Percentiles rank a stretch among this genome's conserved stretches.
Conservation (phyloP, 108 stramenopile genomes). For the Mediolabrus comicus region DNA sequence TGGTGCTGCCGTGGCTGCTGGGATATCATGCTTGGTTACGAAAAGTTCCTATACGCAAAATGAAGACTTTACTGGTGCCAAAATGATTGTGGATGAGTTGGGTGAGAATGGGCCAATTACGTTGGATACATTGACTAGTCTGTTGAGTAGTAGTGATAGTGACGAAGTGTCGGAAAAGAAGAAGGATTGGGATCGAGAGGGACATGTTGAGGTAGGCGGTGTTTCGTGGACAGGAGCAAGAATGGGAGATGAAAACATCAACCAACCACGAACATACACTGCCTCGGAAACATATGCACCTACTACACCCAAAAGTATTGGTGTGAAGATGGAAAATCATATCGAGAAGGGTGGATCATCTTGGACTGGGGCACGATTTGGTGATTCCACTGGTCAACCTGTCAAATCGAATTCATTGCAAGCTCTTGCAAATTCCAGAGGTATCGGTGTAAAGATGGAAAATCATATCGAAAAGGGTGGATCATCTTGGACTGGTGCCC, state of each 20-base stretch:
- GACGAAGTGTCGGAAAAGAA: background rate
- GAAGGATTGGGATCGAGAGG: background rate
- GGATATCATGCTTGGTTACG: conserved; percentile 80
- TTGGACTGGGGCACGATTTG: conserved; percentile 31
- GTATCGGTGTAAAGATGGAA: conserved; percentile 23
- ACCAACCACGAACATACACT: conserved; percentile 11
- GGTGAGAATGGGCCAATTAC: conserved; percentile 73
- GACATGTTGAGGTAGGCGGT: conserved; percentile 1
- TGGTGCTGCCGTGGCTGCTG: conserved; percentile 87
- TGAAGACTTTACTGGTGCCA: conserved; percentile 90
- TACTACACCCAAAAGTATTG: conserved; percentile 4
- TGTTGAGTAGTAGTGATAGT: conserved; percentile 11
- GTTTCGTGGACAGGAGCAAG: conserved; percentile 19
- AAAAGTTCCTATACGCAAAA: conserved; percentile 81
- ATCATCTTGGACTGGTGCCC: conserved; percentile 27
- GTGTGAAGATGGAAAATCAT: conserved; percentile 21
- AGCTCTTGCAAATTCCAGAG: background rate
- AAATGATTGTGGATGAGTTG: conserved; percentile 80
- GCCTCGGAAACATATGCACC: conserved; percentile 11
- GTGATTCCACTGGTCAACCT: background rate
- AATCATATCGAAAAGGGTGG: conserved; percentile 21
- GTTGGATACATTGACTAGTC: conserved; percentile 55
- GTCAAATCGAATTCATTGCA: background rate
- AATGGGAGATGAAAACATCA: conserved; percentile 6
- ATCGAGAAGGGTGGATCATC: conserved; percentile 18